phyloP scores from a whole-genome alignment of 495 filamentous ascomycete species.

The Neurospora sp. region DNA sequence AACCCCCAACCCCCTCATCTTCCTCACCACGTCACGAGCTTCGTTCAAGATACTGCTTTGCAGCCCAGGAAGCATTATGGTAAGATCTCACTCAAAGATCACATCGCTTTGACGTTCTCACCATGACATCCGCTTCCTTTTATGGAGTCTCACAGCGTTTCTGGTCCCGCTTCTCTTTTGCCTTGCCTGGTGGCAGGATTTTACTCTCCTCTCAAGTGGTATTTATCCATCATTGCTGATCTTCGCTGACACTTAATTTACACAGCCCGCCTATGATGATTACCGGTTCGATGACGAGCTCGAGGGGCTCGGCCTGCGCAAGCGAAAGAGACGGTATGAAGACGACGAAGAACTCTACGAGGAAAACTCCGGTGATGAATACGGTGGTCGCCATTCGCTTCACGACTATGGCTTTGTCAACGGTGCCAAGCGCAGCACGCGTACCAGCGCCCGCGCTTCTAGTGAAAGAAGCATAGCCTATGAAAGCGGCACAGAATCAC shows the following conservation, averaged over 20 bases:
- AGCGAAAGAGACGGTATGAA: slow-evolving; percentile 18
- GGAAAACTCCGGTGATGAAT: slow-evolving; percentile 2
- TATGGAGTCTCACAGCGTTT: background rate
- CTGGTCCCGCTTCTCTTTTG: background rate
- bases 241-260: background rate
- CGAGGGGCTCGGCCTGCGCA: slow-evolving; percentile 7
- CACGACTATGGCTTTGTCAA: background rate
- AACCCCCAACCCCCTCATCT: background rate
- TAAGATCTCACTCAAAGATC: background rate
- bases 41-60: background rate
- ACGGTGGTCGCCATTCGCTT: background rate
- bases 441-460: slow-evolving; percentile 12
- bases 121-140: background rate
- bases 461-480: background rate
- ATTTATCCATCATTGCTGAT: background rate
- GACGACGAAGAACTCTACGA: slow-evolving; percentile 24
- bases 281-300: slow-evolving; percentile 2
- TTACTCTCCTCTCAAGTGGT: background rate
- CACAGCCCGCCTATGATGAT: background rate
- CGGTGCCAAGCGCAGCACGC: slow-evolving; percentile 9
- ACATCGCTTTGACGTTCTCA: background rate
- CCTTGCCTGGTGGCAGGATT: background rate
- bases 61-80: background rate
- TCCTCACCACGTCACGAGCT: background rate
- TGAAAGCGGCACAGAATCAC: background rate